phyloP scores from a whole-genome alignment of 2,329 filamentous ascomycete species.

The Calonectria pteridis region DNA sequence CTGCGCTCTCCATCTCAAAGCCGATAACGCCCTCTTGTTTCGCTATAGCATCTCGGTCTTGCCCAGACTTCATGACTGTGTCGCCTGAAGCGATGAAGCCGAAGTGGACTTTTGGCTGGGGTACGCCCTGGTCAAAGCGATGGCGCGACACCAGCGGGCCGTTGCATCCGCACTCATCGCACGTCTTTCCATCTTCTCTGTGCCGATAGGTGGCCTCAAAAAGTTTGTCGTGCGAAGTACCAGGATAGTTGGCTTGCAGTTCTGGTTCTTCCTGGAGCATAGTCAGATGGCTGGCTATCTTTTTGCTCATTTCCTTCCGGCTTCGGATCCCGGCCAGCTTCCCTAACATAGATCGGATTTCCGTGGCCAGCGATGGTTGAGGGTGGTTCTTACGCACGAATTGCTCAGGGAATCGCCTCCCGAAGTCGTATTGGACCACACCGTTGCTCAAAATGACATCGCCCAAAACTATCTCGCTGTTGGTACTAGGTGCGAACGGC shows the following conservation, averaged over 20 bases:
- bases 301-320: constrained; percentile 7
- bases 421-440: constrained; percentile 47
- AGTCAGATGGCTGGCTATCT: not conserved
- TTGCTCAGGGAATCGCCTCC: constrained; percentile 34
- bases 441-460: constrained; percentile 45
- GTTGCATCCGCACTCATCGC: not conserved
- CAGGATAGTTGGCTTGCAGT: not conserved
- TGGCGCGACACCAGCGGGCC: not conserved
- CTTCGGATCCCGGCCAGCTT: constrained; percentile 32
- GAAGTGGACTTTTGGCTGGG: constrained; percentile 5
- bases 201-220: not conserved
- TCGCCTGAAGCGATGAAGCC: constrained; percentile 22
- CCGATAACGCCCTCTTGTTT: constrained; percentile 1
- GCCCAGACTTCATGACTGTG: constrained; percentile 21
- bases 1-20: constrained; percentile 33
- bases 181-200: not conserved
- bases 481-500: constrained; percentile 17
- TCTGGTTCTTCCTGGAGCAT: not conserved
- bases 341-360: constrained; percentile 38
- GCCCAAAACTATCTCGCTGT: constrained; percentile 38
- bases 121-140: not conserved
- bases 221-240: not conserved
- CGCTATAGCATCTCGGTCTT: constrained; percentile 1
- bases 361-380: constrained; percentile 31
- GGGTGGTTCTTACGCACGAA: constrained; percentile 39